Conservation (phyloP, 1,139 yeast genomes). For the Geotrichum cucujoidarum region DNA sequence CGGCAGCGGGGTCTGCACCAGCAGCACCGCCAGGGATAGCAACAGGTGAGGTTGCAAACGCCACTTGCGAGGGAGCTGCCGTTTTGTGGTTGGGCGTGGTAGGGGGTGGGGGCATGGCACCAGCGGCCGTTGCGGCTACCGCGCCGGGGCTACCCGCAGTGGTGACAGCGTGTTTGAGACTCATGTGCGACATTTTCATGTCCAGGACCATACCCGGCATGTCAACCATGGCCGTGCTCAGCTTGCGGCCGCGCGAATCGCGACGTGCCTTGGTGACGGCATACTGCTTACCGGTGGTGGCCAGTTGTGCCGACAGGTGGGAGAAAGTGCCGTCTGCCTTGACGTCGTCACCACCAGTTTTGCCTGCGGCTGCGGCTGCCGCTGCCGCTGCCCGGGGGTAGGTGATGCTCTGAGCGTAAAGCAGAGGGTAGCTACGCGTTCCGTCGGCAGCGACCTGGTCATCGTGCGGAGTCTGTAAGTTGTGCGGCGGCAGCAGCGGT, state of each 20-base stretch:
- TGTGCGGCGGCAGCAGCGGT: not conserved
- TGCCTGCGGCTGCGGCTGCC: not conserved
- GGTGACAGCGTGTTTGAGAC: constrained; percentile 11
- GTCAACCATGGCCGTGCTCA: constrained; percentile 1
- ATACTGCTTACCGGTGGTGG: constrained; percentile 3
- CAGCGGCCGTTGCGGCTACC: not conserved
- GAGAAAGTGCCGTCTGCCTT: not conserved
- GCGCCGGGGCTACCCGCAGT: constrained; percentile 19
- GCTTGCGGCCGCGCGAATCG: constrained; percentile 1
- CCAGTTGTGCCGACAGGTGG: constrained; percentile 4
- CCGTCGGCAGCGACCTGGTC: not conserved
- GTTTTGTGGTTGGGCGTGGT: too few relatives aligned
- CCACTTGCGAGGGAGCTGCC: too few relatives aligned
- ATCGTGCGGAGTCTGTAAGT: not conserved
- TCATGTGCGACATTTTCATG: constrained; percentile 12
- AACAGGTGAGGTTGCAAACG: too few relatives aligned
- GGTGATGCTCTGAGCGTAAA: constrained; percentile 4
- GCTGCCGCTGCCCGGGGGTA: too few relatives aligned
- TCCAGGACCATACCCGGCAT: constrained; percentile 6
- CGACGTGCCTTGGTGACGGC: constrained; percentile 7
- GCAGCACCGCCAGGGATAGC: too few relatives aligned
- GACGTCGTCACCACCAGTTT: not conserved
- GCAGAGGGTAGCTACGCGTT: constrained; percentile 2
- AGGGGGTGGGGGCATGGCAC: not conserved
- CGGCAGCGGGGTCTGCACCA: not conserved